Evolutionary conservation across 805 yeast species (phyloP).

Genomic region (Tetrapisispora nanseiensis): DNA sequence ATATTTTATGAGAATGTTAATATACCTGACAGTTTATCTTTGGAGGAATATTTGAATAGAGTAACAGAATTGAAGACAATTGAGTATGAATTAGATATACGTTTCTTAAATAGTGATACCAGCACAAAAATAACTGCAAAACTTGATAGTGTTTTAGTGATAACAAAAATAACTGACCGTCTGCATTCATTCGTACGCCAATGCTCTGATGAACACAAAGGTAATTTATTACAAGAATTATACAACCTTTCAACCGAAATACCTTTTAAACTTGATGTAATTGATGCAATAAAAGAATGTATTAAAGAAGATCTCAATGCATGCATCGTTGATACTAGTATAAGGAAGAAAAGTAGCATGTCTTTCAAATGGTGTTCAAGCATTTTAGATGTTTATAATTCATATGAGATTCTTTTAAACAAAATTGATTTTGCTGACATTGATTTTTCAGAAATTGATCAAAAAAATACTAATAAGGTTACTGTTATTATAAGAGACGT

Average conservation of each 20-base stretch:
- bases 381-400: constrained; percentile 42
- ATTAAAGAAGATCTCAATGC: constrained; percentile 12
- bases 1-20: constrained; percentile 44
- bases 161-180: constrained; percentile 10
- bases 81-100: constrained; percentile 39
- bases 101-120: constrained; percentile 18
- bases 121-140: constrained; percentile 13
- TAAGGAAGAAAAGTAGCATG: constrained; percentile 33
- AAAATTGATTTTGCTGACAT: constrained; percentile 42
- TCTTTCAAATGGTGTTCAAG: constrained; percentile 64
- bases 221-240: constrained; percentile 10
- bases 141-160: constrained; percentile 17
- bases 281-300: constrained; percentile 10
- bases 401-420: constrained; percentile 40
- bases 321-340: constrained; percentile 8
- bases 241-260: constrained; percentile 11
- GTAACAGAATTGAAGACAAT: constrained; percentile 45
- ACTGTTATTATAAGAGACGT: constrained; percentile 36
- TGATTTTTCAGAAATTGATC: constrained; percentile 9
- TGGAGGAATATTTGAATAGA: constrained; percentile 45
- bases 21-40: constrained; percentile 35
- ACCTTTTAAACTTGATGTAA: constrained; percentile 8
- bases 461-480: not conserved
- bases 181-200: constrained; percentile 7
- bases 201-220: constrained; percentile 8